A percentile compares a stretch with the other conserved stretches of the same genome.
These are phyloP conservation scores for Acidomyces sp. DNA, from an alignment of 495 filamentous ascomycete species.

Conservation along the genomic window DNA sequence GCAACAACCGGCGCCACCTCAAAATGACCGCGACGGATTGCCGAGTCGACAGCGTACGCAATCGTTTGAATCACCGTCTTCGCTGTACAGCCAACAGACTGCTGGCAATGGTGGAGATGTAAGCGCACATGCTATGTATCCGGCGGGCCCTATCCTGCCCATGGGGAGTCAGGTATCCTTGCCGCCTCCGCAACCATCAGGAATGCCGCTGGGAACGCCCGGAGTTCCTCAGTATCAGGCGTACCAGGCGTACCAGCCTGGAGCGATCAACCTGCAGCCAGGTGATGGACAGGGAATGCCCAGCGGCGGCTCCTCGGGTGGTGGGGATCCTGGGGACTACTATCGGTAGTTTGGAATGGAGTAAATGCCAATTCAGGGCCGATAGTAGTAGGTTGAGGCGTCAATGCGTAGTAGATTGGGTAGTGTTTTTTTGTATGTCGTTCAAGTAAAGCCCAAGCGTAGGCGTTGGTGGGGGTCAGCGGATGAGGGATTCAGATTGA, in stretches of 20 bases:
- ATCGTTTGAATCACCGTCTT: conserved; percentile 13
- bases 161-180: neutral
- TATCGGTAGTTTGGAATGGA: conserved; percentile 24
- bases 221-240: conserved; percentile 8
- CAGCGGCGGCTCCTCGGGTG: conserved; percentile 7
- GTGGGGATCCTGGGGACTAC: conserved; percentile 21
- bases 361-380: too few species aligned
- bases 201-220: conserved; percentile 10
- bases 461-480: too few species aligned
- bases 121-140: neutral
- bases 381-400: too few species aligned
- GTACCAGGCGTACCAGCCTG: conserved; percentile 21
- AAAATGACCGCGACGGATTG: conserved; percentile 8
- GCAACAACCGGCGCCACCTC: neutral
- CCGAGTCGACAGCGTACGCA: conserved; percentile 13
- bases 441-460: too few species aligned
- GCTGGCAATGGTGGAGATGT: neutral
- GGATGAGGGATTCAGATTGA: too few species aligned
- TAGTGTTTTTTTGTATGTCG: too few species aligned
- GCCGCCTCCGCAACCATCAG: conserved; percentile 12
- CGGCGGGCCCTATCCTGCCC: neutral
- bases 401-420: too few species aligned
- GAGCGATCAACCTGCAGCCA: conserved; percentile 10
- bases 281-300: conserved; percentile 4
- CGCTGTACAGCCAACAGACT: conserved; percentile 10